A percentile compares a stretch with the other conserved stretches of the same genome.
These are phyloP conservation scores for Geoglossum cookeanum DNA, from an alignment of 2,329 filamentous ascomycete genomes.

Conservation along the genomic window DNA sequence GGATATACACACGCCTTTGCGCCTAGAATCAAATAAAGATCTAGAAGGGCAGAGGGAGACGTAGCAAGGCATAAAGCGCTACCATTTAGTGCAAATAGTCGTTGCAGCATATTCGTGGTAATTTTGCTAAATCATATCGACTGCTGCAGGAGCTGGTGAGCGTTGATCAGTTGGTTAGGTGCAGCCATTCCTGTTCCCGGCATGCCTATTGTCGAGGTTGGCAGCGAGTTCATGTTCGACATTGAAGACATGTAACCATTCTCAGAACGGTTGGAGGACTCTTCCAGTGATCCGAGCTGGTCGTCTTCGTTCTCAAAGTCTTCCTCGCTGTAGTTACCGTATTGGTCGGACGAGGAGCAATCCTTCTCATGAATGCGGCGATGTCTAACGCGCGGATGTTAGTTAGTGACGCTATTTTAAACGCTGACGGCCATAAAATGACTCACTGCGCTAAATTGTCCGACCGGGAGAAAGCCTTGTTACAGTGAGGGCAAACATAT, in stretches of 20 bases:
- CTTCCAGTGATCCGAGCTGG: slow-evolving; percentile 41
- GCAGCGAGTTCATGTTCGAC: slow-evolving; percentile 23
- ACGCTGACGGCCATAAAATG: background rate
- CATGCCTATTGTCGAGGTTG: slow-evolving; percentile 33
- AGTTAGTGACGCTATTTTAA: background rate
- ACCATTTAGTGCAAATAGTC: background rate
- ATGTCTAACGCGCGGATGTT: background rate
- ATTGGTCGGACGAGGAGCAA: slow-evolving; percentile 9
- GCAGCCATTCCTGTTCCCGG: slow-evolving; percentile 16
- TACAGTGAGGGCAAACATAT: slow-evolving; percentile 94
- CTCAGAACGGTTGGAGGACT: slow-evolving; percentile 60
- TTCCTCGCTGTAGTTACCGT: slow-evolving; percentile 12
- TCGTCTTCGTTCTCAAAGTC: slow-evolving; percentile 13
- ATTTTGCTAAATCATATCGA: slow-evolving; percentile 7
- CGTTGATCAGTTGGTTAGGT: slow-evolving; percentile 19
- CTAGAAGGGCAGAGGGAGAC: background rate
- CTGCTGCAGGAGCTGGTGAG: slow-evolving; percentile 19
- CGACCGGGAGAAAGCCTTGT: slow-evolving; percentile 94
- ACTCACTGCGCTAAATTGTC: slow-evolving; percentile 96
- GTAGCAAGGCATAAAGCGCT: background rate
- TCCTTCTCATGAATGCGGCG: slow-evolving; percentile 14
- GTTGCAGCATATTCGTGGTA: background rate
- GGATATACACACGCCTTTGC: slow-evolving; percentile 1
- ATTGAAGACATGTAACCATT: slow-evolving; percentile 34
- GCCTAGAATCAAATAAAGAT: background rate